Evolutionary conservation across 768 basidiomycete species (phyloP).

Genomic region (Mycena filopes): DNA sequence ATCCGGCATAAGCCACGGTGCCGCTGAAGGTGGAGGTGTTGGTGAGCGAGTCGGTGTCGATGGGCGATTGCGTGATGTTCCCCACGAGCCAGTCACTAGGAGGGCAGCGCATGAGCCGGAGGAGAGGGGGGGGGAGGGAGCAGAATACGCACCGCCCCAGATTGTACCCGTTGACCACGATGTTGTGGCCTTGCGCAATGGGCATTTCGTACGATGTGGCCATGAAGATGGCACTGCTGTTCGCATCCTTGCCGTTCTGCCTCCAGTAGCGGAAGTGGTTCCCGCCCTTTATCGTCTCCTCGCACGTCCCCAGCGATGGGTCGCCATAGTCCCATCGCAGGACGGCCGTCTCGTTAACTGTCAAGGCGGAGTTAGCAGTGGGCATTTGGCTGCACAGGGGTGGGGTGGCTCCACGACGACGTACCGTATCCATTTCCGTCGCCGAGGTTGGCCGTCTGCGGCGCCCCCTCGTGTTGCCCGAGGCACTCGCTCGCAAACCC

Average conservation of each 20-base stretch:
- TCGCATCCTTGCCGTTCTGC: constrained; percentile 72
- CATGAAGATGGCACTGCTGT: constrained; percentile 82
- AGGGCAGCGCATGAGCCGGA: constrained; percentile 6
- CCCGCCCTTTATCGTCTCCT: constrained; percentile 87
- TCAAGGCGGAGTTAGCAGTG: constrained; percentile 10
- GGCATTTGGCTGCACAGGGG: neutral
- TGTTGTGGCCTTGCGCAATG: constrained; percentile 70
- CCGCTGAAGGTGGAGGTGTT: constrained; percentile 72
- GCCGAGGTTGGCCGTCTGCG: constrained; percentile 82
- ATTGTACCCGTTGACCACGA: constrained; percentile 84
- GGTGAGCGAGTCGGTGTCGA: constrained; percentile 60
- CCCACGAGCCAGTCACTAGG: constrained; percentile 85
- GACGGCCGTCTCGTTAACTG: constrained; percentile 86
- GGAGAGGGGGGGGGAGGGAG: neutral
- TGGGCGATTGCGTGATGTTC: constrained; percentile 71
- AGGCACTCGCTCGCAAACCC: constrained; percentile 83
- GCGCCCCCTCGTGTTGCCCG: constrained; percentile 77
- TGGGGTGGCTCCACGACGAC: constrained; percentile 39
- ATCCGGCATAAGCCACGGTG: constrained; percentile 69
- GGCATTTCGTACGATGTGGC: constrained; percentile 81
- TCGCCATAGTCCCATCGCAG: constrained; percentile 89
- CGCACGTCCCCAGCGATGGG: constrained; percentile 83
- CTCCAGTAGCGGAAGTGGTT: constrained; percentile 91
- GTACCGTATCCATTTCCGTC: constrained; percentile 81
- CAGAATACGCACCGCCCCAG: constrained; percentile 66